Conservation (phyloP, 495 filamentous ascomycete species). For the Lasiosphaeria ovina region DNA sequence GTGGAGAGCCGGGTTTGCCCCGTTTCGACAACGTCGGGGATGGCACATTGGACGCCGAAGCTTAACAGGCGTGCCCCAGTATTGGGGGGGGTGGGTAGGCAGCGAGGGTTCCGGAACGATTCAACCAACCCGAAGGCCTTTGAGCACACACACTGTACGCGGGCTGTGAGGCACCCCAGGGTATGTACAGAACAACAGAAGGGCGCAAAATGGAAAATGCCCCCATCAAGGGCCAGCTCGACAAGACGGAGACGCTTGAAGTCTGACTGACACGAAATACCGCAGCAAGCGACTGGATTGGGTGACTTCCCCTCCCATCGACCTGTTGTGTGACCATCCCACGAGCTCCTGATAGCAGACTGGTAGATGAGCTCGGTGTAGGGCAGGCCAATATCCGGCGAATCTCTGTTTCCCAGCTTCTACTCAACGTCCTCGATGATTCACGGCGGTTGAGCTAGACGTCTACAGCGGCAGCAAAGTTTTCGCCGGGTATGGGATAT, state of each 20-base stretch:
- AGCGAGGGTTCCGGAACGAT: background rate
- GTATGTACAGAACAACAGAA: too few species aligned
- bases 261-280: background rate
- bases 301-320: slow-evolving; percentile 9
- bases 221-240: background rate
- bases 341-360: slow-evolving; percentile 5
- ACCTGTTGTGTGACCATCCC: slow-evolving; percentile 24
- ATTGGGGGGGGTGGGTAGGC: background rate
- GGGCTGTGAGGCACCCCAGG: too few species aligned
- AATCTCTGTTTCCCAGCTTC: background rate
- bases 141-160: too few species aligned
- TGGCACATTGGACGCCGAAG: background rate
- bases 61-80: background rate
- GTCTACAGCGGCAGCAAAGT: too few species aligned
- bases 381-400: slow-evolving; percentile 17
- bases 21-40: slow-evolving; percentile 2
- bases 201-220: background rate
- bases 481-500: too few species aligned
- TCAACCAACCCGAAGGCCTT: background rate
- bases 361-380: slow-evolving; percentile 11
- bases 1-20: slow-evolving; percentile 7
- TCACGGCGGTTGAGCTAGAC: too few species aligned
- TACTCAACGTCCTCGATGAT: too few species aligned
- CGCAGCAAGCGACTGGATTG: slow-evolving; percentile 17
- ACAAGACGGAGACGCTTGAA: background rate